A percentile compares a stretch with the other conserved stretches of the same genome.
phyloP scores from a whole-genome alignment of 2,329 filamentous ascomycete genomes.

The Fusarium dlaminii region DNA sequence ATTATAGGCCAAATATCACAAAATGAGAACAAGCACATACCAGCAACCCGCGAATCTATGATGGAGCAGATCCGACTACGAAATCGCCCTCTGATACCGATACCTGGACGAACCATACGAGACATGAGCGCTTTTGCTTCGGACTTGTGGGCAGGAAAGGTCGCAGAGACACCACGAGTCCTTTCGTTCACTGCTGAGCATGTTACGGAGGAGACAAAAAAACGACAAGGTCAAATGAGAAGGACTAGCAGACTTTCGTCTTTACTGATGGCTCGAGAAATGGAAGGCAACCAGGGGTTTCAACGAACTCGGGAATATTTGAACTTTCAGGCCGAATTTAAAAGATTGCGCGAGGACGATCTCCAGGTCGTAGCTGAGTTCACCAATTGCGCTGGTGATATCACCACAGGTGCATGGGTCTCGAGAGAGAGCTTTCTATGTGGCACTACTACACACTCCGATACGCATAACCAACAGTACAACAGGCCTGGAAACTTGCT shows the following conservation, averaged over 20 bases:
- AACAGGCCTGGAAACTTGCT: conserved; percentile 72
- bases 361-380: conserved; percentile 63
- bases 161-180: conserved; percentile 25
- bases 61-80: background rate
- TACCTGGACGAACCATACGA: background rate
- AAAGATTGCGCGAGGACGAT: conserved; percentile 59
- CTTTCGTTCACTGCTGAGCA: conserved; percentile 39
- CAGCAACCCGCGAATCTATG: conserved; percentile 33
- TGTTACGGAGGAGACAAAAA: conserved; percentile 13
- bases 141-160: conserved; percentile 42
- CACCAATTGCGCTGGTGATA: conserved; percentile 70
- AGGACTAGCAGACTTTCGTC: conserved; percentile 47
- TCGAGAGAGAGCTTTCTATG: conserved; percentile 65
- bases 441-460: conserved; percentile 70
- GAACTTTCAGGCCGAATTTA: conserved; percentile 58
- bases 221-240: conserved; percentile 7
- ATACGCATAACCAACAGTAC: conserved; percentile 71
- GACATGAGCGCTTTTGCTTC: conserved; percentile 25
- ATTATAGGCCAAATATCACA: conserved; percentile 38
- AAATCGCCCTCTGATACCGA: background rate
- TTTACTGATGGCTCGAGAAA: conserved; percentile 60
- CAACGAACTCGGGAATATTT: conserved; percentile 53
- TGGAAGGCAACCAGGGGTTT: conserved; percentile 56
- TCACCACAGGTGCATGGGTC: conserved; percentile 67
- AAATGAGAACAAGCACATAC: conserved; percentile 18